Evolutionary conservation across 352 stramenopile species (phyloP), one percentile per base, ranked within the genome.

Genomic region (Globisporangium sylvaticum): DNA sequence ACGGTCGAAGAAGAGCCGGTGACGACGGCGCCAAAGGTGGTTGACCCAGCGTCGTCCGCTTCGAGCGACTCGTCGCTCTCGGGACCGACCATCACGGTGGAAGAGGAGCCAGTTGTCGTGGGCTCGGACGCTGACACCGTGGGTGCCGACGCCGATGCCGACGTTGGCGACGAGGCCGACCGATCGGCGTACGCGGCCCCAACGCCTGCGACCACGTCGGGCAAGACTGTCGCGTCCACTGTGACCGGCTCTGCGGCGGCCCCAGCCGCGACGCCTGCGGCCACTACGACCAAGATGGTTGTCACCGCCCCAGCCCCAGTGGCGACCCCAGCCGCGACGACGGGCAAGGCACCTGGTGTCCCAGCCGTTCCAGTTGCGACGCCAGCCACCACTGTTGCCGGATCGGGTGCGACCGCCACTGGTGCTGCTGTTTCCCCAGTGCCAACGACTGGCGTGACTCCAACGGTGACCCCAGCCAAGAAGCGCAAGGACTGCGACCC

Each of bases 401-500:
- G 12, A 37, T 29, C 57, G 1, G 34, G 9, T 22, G 22, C 57
- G 34, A 42, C 34, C 34, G 9, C 34, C 34, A 42, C 34, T 42
- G 34, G 34, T 18, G 24, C 57, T 29, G 15, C 57, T 37, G 32
- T 39, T 9, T 14, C 57, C 57, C 57, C 57, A 53, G 31, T 20
- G 31, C 56, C 56, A 62, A 25, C n/a, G 4, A 27, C 54, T 14
- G 22, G 34, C 32, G 31, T 18, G 50, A 65, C 59, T 25, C 59
- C 59, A 22, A 65, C 59, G 6, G 44, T 65, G 2, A 42, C 20
- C 15, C 59, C 59, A 46, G 44, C 27, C 10, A 65, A 65, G 59
- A 55, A 65, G 42, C 44, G 27, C 42, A 65, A 65, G 42, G 59
- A 65, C 44, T 65, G 59, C 59, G 59, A 65, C n/a, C 42, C 59